These are phyloP conservation scores for Pseudovirgaria hyperparasitica DNA, from an alignment of 2,329 filamentous ascomycete species.

Conservation along the genomic window DNA sequence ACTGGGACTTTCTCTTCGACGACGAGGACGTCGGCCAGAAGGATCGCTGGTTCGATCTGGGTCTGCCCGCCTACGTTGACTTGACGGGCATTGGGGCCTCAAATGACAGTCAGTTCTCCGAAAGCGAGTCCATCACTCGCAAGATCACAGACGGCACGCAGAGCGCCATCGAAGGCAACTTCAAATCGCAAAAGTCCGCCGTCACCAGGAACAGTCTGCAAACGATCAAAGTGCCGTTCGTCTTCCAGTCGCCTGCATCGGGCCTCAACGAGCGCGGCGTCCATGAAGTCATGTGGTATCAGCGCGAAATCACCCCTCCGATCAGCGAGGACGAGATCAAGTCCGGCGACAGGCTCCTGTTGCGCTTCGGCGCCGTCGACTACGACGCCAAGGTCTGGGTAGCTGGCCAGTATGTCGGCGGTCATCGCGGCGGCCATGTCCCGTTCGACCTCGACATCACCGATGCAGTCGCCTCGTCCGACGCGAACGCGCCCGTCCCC, in stretches of 20 bases:
- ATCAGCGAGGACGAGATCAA: slow-evolving; percentile 31
- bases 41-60: slow-evolving; percentile 40
- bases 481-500: slow-evolving; percentile 7
- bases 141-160: slow-evolving; percentile 39
- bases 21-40: slow-evolving; percentile 46
- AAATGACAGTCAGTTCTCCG: slow-evolving; percentile 8
- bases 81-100: slow-evolving; percentile 8
- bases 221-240: slow-evolving; percentile 50
- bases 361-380: slow-evolving; percentile 50
- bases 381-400: slow-evolving; percentile 48
- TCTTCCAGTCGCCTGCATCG: slow-evolving; percentile 52
- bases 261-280: slow-evolving; percentile 48
- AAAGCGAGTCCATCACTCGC: slow-evolving; percentile 28
- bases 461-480: slow-evolving; percentile 22
- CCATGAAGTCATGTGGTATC: slow-evolving; percentile 58
- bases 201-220: slow-evolving; percentile 30
- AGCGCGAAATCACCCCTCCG: slow-evolving; percentile 38
- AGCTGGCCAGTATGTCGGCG: slow-evolving; percentile 38
- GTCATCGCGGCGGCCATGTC: slow-evolving; percentile 47
- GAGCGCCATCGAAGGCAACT: slow-evolving; percentile 34
- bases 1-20: slow-evolving; percentile 54
- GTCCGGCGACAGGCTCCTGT: slow-evolving; percentile 29
- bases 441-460: slow-evolving; percentile 46
- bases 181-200: slow-evolving; percentile 17
- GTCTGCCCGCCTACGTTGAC: slow-evolving; percentile 34